Evolutionary conservation across 1,284 basidiomycete species (phyloP), one percentile per base, ranked within the genome.

Genomic region (Trichosporon coremiiforme): DNA sequence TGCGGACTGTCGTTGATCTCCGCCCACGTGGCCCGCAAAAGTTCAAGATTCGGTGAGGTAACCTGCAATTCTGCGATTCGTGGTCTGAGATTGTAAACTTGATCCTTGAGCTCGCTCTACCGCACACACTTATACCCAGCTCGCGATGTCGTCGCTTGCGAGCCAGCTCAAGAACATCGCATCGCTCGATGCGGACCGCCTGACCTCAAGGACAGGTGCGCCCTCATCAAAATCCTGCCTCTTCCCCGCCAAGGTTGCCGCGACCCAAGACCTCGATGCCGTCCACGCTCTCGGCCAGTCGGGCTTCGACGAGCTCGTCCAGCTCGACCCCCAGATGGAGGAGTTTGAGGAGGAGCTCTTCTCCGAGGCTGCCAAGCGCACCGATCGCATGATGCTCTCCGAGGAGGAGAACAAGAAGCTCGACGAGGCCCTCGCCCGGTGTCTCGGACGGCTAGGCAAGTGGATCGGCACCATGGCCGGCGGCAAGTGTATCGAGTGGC

Each of bases 401-500:
- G 80, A 85, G 53, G 89, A 92, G 35, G 88, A 88, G 71, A 90
- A 89, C 71, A 85, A 85, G 4, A 85, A 85, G 1, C 86, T 98
- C 67, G 85, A 87, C 60, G 63, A 41, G n/a, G 71, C 72, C 0
- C 70, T 84, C 41, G 78, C 68, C 17, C 85, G 85, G 8, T 92
- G 94, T 75, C 80, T 98, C 41, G 83, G 88, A 50, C 82, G 90
- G 38, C 85, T 99, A 2, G 92, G 93, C 0, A 90, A 89, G 17
- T 92, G 91, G 85, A 83, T 99, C 45, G 86, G 94, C 81, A 90
- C 95, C 68, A 87, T 89, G 68, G 91, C 93, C 1, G 88, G 93
- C 0, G 90, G 90, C 50, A 95, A 92, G 82, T 89, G 93, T n/a
- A 80, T 99, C 38, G 96, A 99, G 80, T 99, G 96, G 96, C 88